Conservation (phyloP, 108 stramenopile genomes). For the Aurantiochytrium sp. region DNA sequence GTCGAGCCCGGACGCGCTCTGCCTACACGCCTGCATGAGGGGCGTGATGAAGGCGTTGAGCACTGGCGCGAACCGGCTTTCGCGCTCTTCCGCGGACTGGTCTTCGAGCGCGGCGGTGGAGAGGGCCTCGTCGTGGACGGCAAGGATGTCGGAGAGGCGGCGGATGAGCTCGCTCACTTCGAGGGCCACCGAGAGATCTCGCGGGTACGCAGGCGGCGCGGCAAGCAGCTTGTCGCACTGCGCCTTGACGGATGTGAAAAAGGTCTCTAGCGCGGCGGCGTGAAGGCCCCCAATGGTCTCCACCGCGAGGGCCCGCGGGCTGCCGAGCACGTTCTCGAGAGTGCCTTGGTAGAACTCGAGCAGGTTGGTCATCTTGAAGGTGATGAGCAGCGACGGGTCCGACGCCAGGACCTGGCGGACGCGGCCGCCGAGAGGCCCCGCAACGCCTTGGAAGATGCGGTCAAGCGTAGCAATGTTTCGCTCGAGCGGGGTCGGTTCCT, state of each 20-base stretch:
- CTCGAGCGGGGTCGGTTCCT: not conserved
- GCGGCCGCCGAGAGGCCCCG: not conserved
- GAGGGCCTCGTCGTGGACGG: constrained; percentile 1
- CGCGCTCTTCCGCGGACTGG: not conserved
- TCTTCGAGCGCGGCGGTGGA: not conserved
- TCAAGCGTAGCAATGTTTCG: not conserved
- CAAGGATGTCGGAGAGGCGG: not conserved
- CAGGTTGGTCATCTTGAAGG: not conserved
- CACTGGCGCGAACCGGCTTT: not conserved
- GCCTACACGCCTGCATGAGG: constrained; percentile 3
- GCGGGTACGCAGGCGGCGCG: not conserved
- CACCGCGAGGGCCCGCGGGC: not conserved
- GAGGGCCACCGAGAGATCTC: constrained; percentile 6
- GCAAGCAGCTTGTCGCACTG: constrained; percentile 22
- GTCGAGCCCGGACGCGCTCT: constrained; percentile 23
- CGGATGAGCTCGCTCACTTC: constrained; percentile 26
- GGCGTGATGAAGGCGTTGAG: not conserved
- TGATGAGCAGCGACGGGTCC: not conserved
- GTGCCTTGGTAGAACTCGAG: constrained; percentile 8
- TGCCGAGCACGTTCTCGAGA: not conserved
- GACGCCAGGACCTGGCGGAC: not conserved
- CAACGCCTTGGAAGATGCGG: not conserved
- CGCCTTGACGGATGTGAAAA: not conserved
- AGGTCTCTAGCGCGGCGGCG: not conserved
- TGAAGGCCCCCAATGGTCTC: not conserved